These are phyloP conservation scores for Colletotrichum lentis DNA, from an alignment of 2,329 filamentous ascomycete genomes.

Conservation along the genomic window DNA sequence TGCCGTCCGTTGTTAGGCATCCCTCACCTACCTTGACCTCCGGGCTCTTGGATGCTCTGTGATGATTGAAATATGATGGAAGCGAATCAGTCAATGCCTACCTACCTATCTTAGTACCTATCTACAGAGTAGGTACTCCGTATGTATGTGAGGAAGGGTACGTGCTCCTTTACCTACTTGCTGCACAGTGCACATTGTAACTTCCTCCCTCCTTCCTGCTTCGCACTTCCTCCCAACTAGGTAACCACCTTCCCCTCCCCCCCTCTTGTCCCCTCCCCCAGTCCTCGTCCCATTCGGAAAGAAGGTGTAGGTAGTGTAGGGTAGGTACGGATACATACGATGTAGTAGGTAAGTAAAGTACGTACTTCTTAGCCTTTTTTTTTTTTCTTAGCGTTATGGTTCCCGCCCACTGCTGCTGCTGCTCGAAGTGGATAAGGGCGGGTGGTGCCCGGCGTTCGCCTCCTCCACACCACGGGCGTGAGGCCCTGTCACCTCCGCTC, in stretches of 20 bases:
- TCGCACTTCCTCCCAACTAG: not conserved
- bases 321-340: too few species aligned
- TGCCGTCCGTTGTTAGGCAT: constrained; percentile 4
- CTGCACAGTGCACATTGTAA: too few species aligned
- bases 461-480: constrained; percentile 32
- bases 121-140: too few species aligned
- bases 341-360: constrained; percentile 15
- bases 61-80: too few species aligned
- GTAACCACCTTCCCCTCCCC: not conserved
- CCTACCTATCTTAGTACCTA: too few species aligned
- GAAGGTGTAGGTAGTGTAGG: too few species aligned
- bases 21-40: too few species aligned
- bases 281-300: constrained; percentile 21
- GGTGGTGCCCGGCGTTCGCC: not conserved
- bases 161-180: too few species aligned
- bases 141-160: too few species aligned
- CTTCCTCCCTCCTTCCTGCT: too few species aligned
- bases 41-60: too few species aligned
- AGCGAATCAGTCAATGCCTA: too few species aligned
- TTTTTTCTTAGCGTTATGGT: constrained; percentile 8
- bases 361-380: constrained; percentile 11
- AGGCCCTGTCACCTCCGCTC: not conserved
- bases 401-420: not conserved
- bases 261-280: not conserved
- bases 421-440: not conserved